Percentiles rank a stretch among this genome's conserved stretches.
Conservation (phyloP, 768 basidiomycete species). For the Chalciporus sphaerocephalus region DNA sequence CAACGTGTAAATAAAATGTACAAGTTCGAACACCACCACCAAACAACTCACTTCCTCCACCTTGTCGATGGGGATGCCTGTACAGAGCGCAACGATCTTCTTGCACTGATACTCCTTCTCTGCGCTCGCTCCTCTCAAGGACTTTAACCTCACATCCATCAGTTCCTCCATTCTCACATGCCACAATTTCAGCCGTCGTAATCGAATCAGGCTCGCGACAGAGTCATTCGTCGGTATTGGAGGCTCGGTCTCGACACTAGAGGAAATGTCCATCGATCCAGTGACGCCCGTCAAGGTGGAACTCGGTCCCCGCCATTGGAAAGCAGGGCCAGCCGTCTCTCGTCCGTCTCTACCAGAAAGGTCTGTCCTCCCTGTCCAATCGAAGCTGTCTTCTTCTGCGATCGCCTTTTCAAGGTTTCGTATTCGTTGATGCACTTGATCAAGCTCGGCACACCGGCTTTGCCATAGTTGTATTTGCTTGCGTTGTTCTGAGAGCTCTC, state of each 20-base stretch:
- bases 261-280: slow-evolving; percentile 58
- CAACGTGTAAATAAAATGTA: slow-evolving; percentile 25
- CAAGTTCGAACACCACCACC: slow-evolving; percentile 13
- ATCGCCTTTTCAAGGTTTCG: slow-evolving; percentile 82
- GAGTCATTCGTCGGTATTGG: slow-evolving; percentile 60
- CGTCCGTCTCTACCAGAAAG: slow-evolving; percentile 38
- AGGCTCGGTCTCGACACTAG: slow-evolving; percentile 69
- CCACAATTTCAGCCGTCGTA: slow-evolving; percentile 81
- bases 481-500: slow-evolving; percentile 86
- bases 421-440: slow-evolving; percentile 74
- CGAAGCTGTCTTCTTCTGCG: slow-evolving; percentile 73
- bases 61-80: slow-evolving; percentile 79
- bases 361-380: slow-evolving; percentile 79
- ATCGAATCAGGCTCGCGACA: slow-evolving; percentile 55
- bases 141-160: slow-evolving; percentile 63
- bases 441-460: slow-evolving; percentile 66
- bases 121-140: slow-evolving; percentile 72
- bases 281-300: slow-evolving; percentile 65
- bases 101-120: slow-evolving; percentile 91
- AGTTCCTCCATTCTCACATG: slow-evolving; percentile 73
- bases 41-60: slow-evolving; percentile 78
- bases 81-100: slow-evolving; percentile 86
- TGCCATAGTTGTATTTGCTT: slow-evolving; percentile 80
- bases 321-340: slow-evolving; percentile 46
- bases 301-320: slow-evolving; percentile 62